phyloP scores from a whole-genome alignment of 192 early-diverging fungal species.

The Tieghemiomyces parasiticus region DNA sequence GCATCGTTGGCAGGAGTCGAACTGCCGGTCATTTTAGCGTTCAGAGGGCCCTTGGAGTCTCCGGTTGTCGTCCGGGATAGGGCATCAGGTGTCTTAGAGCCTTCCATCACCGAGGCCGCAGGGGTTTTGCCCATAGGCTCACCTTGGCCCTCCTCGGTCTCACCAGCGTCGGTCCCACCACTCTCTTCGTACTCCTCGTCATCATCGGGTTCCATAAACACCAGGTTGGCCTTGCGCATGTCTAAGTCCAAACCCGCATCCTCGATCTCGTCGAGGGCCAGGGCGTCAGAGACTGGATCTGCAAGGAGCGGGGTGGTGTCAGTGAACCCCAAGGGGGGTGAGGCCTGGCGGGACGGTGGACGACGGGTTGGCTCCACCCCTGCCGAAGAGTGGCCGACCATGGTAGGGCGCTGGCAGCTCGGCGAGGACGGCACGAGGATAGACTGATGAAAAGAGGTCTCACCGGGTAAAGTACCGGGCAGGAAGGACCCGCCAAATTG shows the following conservation, averaged over 20 bases:
- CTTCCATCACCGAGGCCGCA: neutral
- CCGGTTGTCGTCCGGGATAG: neutral
- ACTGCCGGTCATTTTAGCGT: neutral
- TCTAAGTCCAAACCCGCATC: neutral
- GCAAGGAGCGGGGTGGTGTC: too few relatives aligned
- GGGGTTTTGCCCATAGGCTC: slow-evolving; percentile 13
- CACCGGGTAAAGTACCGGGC: too few relatives aligned
- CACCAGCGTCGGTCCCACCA: too few relatives aligned
- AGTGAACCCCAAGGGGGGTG: too few relatives aligned
- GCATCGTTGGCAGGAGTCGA: neutral
- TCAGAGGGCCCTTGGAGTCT: neutral
- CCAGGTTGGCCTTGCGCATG: slow-evolving; percentile 21
- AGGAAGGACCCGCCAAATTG: neutral
- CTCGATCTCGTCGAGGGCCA: too few relatives aligned
- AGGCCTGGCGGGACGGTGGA: neutral
- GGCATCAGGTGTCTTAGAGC: neutral
- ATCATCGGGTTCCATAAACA: slow-evolving; percentile 15
- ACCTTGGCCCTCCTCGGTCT: slow-evolving; percentile 13
- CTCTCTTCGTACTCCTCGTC: slow-evolving; percentile 11
- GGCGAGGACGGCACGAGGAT: neutral
- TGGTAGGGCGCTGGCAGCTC: neutral
- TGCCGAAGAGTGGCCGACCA: neutral
- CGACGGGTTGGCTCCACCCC: neutral
- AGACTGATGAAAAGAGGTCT: too few relatives aligned
- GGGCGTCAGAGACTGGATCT: too few relatives aligned